Percentiles rank a stretch among this genome's conserved stretches.
Evolutionary conservation across 257 asterid species (phyloP).

Genomic region (Striga asiatica): DNA sequence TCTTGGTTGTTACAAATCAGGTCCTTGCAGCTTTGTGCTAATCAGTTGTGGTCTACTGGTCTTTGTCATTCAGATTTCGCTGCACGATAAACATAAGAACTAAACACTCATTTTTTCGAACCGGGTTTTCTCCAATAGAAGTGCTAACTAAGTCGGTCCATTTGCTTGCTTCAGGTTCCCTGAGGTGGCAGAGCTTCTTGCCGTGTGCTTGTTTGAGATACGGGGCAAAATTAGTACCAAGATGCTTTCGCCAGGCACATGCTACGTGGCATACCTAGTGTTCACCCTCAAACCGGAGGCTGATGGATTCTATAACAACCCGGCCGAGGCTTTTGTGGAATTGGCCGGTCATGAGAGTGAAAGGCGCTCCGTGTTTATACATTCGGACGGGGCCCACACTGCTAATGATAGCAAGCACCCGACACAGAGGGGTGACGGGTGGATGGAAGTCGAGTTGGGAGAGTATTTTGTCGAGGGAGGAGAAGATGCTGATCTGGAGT

Average conservation of each 20-base stretch:
- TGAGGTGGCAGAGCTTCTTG: slow-evolving; percentile 54
- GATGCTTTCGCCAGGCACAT: slow-evolving; percentile 46
- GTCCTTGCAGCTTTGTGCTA: too few relatives aligned
- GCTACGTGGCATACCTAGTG: slow-evolving; percentile 69
- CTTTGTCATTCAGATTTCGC: too few relatives aligned
- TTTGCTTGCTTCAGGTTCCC: slow-evolving; percentile 33
- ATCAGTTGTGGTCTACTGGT: too few relatives aligned
- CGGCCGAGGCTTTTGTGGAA: slow-evolving; percentile 32
- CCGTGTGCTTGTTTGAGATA: slow-evolving; percentile 63
- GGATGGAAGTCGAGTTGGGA: slow-evolving; percentile 81
- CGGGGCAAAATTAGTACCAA: slow-evolving; percentile 29
- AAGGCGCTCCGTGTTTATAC: slow-evolving; percentile 29
- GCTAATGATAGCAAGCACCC: slow-evolving; percentile 3
- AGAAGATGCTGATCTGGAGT: too few relatives aligned
- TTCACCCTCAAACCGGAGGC: slow-evolving; percentile 22
- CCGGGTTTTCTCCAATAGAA: too few relatives aligned
- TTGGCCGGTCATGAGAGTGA: slow-evolving; percentile 24
- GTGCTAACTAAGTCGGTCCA: slow-evolving; percentile 19
- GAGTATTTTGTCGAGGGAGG: too few relatives aligned
- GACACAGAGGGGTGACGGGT: slow-evolving; percentile 47
- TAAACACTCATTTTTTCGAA: too few relatives aligned
- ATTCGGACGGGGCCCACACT: slow-evolving; percentile 30
- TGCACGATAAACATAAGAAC: too few relatives aligned
- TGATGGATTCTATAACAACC: slow-evolving; percentile 32
- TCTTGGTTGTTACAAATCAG: too few relatives aligned